Base-by-base conservation (phyloP, 768 basidiomycete genomes). In the Amanita exitialis region DNA sequence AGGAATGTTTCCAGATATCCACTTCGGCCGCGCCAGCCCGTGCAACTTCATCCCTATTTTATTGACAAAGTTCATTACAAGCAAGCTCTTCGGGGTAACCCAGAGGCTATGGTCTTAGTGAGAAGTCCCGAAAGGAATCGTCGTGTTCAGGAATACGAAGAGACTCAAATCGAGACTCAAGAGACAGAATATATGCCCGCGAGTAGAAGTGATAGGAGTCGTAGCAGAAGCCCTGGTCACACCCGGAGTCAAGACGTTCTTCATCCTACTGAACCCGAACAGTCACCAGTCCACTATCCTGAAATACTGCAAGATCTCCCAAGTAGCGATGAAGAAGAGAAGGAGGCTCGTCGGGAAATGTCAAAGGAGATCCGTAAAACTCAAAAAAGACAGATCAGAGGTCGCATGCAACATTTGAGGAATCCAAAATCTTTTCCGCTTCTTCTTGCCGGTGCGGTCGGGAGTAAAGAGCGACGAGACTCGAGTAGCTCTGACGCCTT, bases 51-150 rank as follows among this genome's bases (percentile, higher is more conserved):
- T 10, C 86, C 86, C 1, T 89, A 82, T 57, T 71, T 69, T 9
- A 72, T 73, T 30, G 85, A 88, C 52, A 67, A 75, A 47, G 37
- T 66, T 9, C 36, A 64, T 34, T 88, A 88, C 60, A 73, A 77
- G 50, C 62, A 63, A 12, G 70, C 73, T 46, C 63, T 88, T 55
- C 69, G 69, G 27, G 56, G 60, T 0, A 75, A 73, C 54, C 86
- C 84, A 2, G 87, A 88, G 18, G 86, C 86, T 1, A 78, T 88
- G 38, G 71, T 89, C 41, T 79, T 76, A 50, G 51, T 72, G 21
- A 64, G 59, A 43, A 72, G 70, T 58, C 68, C 70, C 27, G 59
- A 54, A 49, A 61, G 58, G 34, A 64, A 61, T 21, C 65, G 55
- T 51, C 57, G 57, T 4, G 61, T 59, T 37, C 54, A 66, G 41